Evolutionary conservation across 768 basidiomycete genomes (phyloP).

Genomic region (Suillus bovinus): DNA sequence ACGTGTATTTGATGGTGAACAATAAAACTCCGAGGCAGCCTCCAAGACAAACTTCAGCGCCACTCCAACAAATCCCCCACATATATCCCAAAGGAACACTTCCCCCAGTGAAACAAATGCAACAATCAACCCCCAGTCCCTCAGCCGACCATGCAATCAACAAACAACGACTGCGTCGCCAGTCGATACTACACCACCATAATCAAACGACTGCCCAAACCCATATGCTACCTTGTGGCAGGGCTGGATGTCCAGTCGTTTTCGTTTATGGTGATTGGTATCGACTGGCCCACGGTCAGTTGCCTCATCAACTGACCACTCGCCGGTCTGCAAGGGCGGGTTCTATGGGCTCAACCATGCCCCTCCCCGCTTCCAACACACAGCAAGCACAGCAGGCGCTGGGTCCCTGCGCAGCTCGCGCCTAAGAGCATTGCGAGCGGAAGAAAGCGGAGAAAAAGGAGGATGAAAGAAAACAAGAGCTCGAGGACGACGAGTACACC

Average conservation of each 20-base stretch:
- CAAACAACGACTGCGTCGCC: background rate
- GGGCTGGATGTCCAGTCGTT: conserved; percentile 16
- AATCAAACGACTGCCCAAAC: background rate
- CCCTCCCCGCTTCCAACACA: background rate
- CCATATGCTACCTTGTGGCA: conserved; percentile 9
- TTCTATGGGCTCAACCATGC: background rate
- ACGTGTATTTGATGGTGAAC: background rate
- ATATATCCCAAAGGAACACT: background rate
- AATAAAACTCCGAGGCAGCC: background rate
- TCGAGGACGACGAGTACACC: conserved; percentile 32
- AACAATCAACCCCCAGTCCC: background rate
- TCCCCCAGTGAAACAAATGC: background rate
- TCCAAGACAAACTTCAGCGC: background rate
- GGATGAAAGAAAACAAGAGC: conserved; percentile 25
- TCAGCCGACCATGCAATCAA: background rate
- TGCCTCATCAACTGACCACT: background rate
- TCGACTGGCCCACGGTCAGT: background rate
- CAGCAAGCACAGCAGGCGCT: background rate
- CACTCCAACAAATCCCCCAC: background rate
- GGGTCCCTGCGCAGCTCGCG: background rate
- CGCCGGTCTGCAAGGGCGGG: background rate
- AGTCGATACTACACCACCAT: background rate
- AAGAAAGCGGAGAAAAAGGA: conserved; percentile 30
- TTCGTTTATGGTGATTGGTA: conserved; percentile 28
- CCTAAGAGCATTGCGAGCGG: conserved; percentile 10